Evolutionary conservation across 495 filamentous ascomycete genomes (phyloP).

Genomic region (Neurospora discreta): DNA sequence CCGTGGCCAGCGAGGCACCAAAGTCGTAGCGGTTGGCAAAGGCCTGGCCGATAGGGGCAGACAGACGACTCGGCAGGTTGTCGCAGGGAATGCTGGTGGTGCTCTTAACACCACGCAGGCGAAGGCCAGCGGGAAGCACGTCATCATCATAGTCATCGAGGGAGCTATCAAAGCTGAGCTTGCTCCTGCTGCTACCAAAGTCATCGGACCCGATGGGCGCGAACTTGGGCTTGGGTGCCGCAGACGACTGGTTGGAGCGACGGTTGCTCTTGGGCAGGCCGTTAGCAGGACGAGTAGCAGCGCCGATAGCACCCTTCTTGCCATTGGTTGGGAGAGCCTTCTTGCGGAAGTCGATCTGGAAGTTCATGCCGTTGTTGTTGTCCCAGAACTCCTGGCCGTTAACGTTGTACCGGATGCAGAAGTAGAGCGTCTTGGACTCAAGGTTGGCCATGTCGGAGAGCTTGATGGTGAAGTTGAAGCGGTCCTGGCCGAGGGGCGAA

Average conservation of each 20-base stretch:
- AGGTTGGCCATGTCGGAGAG: slow-evolving; percentile 82
- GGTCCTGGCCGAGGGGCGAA: slow-evolving; percentile 58
- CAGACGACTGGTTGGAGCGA: slow-evolving; percentile 35
- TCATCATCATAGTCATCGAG: slow-evolving; percentile 43
- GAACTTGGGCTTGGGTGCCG: slow-evolving; percentile 42
- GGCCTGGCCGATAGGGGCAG: slow-evolving; percentile 56
- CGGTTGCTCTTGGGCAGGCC: slow-evolving; percentile 68
- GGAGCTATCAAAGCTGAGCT: slow-evolving; percentile 47
- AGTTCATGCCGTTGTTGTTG: slow-evolving; percentile 78
- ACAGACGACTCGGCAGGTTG: slow-evolving; percentile 33
- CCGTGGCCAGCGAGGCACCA: slow-evolving; percentile 71
- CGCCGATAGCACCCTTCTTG: slow-evolving; percentile 37
- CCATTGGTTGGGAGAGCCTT: slow-evolving; percentile 49
- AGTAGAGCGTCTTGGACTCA: slow-evolving; percentile 78
- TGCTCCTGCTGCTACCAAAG: slow-evolving; percentile 46
- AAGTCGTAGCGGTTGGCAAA: slow-evolving; percentile 94
- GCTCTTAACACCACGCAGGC: slow-evolving; percentile 43
- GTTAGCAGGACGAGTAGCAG: slow-evolving; percentile 42
- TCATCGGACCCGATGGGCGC: slow-evolving; percentile 59
- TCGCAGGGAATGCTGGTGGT: slow-evolving; percentile 35
- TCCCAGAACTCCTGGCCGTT: slow-evolving; percentile 89
- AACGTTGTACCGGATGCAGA: slow-evolving; percentile 84
- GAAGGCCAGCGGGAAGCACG: slow-evolving; percentile 27
- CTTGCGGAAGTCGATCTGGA: slow-evolving; percentile 84
- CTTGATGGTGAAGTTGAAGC: slow-evolving; percentile 90